Evolutionary conservation across 1,284 basidiomycete species (phyloP).

Genomic region (Grifola frondosa): DNA sequence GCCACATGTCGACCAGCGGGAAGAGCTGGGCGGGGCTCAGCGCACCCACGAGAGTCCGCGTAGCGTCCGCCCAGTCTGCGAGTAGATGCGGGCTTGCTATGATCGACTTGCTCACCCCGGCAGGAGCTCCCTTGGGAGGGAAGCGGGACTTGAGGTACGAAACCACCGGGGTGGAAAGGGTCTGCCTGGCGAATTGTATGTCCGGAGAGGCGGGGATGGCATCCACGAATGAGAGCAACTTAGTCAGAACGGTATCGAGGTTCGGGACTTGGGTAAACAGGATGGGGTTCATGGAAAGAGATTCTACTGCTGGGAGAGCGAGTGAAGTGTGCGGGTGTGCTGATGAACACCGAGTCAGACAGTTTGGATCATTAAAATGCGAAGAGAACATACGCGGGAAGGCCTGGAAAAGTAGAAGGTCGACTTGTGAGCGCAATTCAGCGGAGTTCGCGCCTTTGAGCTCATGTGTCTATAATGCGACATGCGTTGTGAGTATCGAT

Average conservation of each 20-base stretch:
- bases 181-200: constrained; percentile 47
- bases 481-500: background rate
- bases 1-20: constrained; percentile 83
- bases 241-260: constrained; percentile 61
- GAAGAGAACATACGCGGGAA: constrained; percentile 66
- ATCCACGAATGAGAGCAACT: constrained; percentile 66
- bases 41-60: constrained; percentile 41
- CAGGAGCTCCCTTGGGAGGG: constrained; percentile 11
- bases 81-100: constrained; percentile 29
- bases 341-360: constrained; percentile 28
- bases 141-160: constrained; percentile 70
- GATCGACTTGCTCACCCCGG: constrained; percentile 23
- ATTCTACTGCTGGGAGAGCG: constrained; percentile 59
- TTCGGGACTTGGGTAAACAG: constrained; percentile 71
- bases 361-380: background rate
- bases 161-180: constrained; percentile 48
- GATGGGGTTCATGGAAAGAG: constrained; percentile 74
- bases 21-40: constrained; percentile 68
- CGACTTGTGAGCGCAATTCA: constrained; percentile 68
- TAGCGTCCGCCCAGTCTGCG: constrained; percentile 49
- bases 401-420: constrained; percentile 70
- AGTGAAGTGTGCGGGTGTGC: constrained; percentile 75
- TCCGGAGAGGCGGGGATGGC: constrained; percentile 34
- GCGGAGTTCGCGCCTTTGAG: constrained; percentile 70
- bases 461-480: constrained; percentile 54